Evolutionary conservation across 2,329 filamentous ascomycete species (phyloP).

Genomic region (Lasiodiplodia hormozganensis): DNA sequence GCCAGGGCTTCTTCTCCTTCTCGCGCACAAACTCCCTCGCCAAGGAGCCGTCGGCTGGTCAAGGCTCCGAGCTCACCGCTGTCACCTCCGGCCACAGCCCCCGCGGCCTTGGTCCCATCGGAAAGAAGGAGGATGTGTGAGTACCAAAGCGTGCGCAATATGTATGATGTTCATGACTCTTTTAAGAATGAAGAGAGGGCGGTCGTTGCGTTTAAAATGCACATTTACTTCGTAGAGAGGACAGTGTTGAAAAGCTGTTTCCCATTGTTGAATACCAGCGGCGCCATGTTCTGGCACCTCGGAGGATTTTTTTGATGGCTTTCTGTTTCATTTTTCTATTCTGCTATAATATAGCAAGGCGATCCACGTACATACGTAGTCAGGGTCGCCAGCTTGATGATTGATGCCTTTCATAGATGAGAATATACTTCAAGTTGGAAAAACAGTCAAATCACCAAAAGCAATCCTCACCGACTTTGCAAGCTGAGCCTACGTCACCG

Average conservation of each 20-base stretch:
- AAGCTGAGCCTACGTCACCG: neutral
- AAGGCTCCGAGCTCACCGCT: slow-evolving; percentile 12
- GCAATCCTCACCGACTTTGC: neutral
- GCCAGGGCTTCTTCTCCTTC: slow-evolving; percentile 36
- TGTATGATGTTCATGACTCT: neutral
- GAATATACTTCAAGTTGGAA: neutral
- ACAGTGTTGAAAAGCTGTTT: neutral
- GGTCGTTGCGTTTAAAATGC: no score
- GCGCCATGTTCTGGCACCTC: neutral
- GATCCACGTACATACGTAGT: neutral
- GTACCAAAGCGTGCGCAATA: no score
- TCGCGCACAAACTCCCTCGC: slow-evolving; percentile 31
- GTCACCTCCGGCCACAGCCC: slow-evolving; percentile 12
- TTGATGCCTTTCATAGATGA: neutral
- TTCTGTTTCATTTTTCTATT: neutral
- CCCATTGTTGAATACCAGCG: neutral
- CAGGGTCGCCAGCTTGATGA: neutral
- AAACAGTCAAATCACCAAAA: neutral
- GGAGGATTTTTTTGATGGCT: neutral
- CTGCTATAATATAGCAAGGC: neutral
- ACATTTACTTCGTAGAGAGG: neutral
- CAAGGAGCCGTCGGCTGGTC: slow-evolving; percentile 22
- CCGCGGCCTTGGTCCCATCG: neutral
- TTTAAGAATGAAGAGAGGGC: no score
- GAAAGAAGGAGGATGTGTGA: slow-evolving; percentile 17